Base-by-base conservation (phyloP, 176 grass and related monocot species). In the Typha latifolia region DNA sequence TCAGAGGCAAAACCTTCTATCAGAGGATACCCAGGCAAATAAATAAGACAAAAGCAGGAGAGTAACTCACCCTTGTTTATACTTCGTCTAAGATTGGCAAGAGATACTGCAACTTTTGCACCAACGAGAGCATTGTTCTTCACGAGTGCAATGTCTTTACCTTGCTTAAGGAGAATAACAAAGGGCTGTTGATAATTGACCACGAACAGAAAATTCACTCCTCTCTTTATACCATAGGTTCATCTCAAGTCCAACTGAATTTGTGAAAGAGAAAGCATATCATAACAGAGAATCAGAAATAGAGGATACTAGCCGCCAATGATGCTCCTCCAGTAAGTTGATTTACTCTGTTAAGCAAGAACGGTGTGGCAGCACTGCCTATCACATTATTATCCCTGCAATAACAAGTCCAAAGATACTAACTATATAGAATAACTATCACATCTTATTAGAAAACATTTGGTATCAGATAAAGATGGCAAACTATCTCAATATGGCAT, bases 91-190 rank as follows among this genome's bases (percentile, higher is more conserved):
- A 92, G 73, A 68, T 82, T 62, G 57, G 85, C 82, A 51, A 97
- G 84, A 26, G 88, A 80, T 47, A 89, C 78, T 12, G 93, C 83
- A 84, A 92, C 78, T 78, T 74, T 84, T 14, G 83, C 88, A 73
- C 93, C 93, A 15, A 82, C 15, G 69, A 76, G 66, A 76, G 93
- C 93, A 79, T 97, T 97, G 47, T 97, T 92, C 78, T 97, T 97
- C 72, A 97, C 83, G 82, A 97, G 93, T 64, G 88, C 85, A 27
- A 92, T 92, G 62, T 97, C 88, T 97, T 69, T 61, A 70, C 12
- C 32, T 47, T 13, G 29, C 31, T 97, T 77, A 97, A 77, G 80
- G 78, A 66, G 72, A 86, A 24, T 37, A 52, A 31, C 37, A 32
- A 15, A 57, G 29, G 26, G 66, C 51, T 51, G 12, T 48, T 68